phyloP scores from a whole-genome alignment of 2,329 filamentous ascomycete species.

The Aquanectria penicillioides region DNA sequence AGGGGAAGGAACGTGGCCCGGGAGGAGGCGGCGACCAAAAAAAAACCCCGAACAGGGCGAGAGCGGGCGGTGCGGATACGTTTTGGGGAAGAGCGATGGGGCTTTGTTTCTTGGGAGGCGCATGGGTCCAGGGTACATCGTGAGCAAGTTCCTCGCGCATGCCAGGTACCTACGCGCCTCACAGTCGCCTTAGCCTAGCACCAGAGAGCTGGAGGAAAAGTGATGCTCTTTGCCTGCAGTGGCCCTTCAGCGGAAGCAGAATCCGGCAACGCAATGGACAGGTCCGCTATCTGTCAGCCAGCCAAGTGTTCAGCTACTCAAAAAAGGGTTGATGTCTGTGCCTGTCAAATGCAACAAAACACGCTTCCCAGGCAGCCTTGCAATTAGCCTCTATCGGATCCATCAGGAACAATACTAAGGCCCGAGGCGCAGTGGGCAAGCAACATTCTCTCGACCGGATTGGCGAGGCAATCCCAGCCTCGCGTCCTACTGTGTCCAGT shows the following conservation, averaged over 20 bases:
- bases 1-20: constrained; percentile 34
- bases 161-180: constrained; percentile 9
- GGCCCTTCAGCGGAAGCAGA: not conserved
- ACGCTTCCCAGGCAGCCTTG: not conserved
- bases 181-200: not conserved
- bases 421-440: too few relatives aligned
- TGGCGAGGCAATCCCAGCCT: constrained; percentile 21
- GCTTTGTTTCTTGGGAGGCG: constrained; percentile 34
- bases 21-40: constrained; percentile 33
- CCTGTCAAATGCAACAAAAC: not conserved
- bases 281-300: constrained; percentile 9
- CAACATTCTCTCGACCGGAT: constrained; percentile 1
- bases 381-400: not conserved
- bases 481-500: not conserved
- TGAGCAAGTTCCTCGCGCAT: constrained; percentile 1
- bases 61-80: constrained; percentile 39
- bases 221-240: too few relatives aligned
- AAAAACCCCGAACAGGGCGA: constrained; percentile 36
- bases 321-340: not conserved
- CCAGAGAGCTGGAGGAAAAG: not conserved
- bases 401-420: too few relatives aligned
- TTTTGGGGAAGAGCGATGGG: constrained; percentile 38
- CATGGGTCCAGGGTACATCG: constrained; percentile 18
- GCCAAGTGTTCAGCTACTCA: not conserved
- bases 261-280: not conserved